These are phyloP conservation scores for Phytophthora niederhauseri DNA, from an alignment of 352 stramenopile genomes.

Conservation along the genomic window DNA sequence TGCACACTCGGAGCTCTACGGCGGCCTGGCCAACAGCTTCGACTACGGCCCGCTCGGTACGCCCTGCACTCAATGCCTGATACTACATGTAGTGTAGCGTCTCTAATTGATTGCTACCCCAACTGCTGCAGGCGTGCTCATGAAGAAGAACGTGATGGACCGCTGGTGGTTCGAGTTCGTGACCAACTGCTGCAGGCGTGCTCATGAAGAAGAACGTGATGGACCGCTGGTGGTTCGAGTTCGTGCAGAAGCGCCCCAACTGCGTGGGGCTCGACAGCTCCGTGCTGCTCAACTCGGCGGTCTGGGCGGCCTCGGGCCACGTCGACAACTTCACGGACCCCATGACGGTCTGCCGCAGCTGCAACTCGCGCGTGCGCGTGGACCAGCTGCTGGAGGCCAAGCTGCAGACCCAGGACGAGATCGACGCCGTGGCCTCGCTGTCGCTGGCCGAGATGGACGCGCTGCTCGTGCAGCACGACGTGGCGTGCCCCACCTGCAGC, in stretches of 20 bases:
- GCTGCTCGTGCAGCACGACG: constrained; percentile 48
- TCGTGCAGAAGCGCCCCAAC: constrained; percentile 95
- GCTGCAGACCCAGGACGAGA: constrained; percentile 49
- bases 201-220: constrained; percentile 99
- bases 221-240: constrained; percentile 96
- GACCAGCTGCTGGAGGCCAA: constrained; percentile 73
- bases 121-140: constrained; percentile 69
- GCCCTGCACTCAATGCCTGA: not conserved
- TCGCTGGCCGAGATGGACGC: constrained; percentile 66
- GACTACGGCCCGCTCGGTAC: constrained; percentile 95
- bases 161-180: constrained; percentile 98
- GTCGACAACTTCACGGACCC: constrained; percentile 98
- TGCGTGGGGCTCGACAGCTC: constrained; percentile 96
- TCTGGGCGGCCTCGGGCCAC: constrained; percentile 97
- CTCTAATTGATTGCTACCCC: constrained; percentile 9
- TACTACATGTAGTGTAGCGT: not conserved
- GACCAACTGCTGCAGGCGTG: constrained; percentile 46
- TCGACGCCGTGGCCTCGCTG: constrained; percentile 55
- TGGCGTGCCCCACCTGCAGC: constrained; percentile 67
- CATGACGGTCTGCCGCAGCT: constrained; percentile 96
- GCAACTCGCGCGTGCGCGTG: constrained; percentile 88
- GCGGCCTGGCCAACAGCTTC: constrained; percentile 97
- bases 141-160: constrained; percentile 99
- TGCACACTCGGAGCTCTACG: constrained; percentile 95
- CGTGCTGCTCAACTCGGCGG: constrained; percentile 95